Conservation (phyloP, 495 filamentous ascomycete species). For the Aspergillus affinis region DNA sequence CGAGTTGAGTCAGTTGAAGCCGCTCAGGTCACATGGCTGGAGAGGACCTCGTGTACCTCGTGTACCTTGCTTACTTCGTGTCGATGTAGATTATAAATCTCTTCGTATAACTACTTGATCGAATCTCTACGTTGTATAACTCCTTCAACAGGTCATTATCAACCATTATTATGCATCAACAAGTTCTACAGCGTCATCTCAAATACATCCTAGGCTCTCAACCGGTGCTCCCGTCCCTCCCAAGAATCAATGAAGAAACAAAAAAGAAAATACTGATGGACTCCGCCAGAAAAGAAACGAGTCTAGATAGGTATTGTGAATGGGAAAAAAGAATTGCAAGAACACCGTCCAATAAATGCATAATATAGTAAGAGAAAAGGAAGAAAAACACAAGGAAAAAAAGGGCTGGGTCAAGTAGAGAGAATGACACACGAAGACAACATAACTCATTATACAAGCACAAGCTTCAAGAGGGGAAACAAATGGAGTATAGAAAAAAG, state of each 20-base stretch:
- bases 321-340: conserved; percentile 5
- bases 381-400: conserved; percentile 5
- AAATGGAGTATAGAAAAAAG: conserved; percentile 11
- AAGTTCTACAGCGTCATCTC: background rate
- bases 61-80: no score
- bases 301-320: conserved; percentile 8
- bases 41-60: no score
- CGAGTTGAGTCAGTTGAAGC: no score
- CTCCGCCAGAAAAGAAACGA: background rate
- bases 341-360: conserved; percentile 23
- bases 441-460: conserved; percentile 8
- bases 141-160: no score
- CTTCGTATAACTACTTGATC: background rate
- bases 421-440: conserved; percentile 5
- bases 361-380: conserved; percentile 11
- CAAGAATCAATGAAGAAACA: conserved; percentile 4
- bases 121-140: no score
- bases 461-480: conserved; percentile 5
- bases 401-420: conserved; percentile 6
- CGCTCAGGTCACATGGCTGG: no score
- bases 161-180: background rate
- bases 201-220: background rate
- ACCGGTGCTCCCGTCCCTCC: background rate
- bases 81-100: background rate
- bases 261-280: conserved; percentile 17